phyloP scores from a whole-genome alignment of 1,139 yeast genomes.

The Hyphopichia burtonii region DNA sequence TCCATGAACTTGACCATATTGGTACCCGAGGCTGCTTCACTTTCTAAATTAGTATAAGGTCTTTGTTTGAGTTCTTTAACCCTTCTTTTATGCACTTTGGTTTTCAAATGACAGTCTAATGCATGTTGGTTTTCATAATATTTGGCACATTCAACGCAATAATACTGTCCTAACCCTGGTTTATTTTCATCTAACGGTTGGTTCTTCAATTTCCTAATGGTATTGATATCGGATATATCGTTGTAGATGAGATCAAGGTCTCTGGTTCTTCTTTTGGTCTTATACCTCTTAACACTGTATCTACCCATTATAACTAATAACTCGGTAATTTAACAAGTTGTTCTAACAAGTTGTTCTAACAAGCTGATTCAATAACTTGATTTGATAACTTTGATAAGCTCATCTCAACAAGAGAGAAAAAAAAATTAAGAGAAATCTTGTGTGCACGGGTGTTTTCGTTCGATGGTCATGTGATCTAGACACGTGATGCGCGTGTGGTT shows the following conservation, averaged over 20 bases:
- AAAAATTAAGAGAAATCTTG: not conserved
- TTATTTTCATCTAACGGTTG: slow-evolving; percentile 87
- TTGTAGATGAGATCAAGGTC: slow-evolving; percentile 81
- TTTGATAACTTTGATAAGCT: no score
- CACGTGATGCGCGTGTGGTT: no score
- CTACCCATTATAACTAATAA: slow-evolving; percentile 79
- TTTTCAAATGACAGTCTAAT: slow-evolving; percentile 66
- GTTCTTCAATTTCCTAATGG: slow-evolving; percentile 63
- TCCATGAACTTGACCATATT: slow-evolving; percentile 66
- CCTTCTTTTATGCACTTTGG: slow-evolving; percentile 84
- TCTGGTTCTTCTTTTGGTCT: slow-evolving; percentile 79
- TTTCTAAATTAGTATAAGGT: slow-evolving; percentile 85
- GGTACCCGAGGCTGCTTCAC: slow-evolving; percentile 86
- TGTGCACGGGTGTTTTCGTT: not conserved
- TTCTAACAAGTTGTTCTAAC: no score
- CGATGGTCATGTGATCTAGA: not conserved
- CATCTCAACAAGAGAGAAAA: not conserved
- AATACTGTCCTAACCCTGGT: slow-evolving; percentile 93
- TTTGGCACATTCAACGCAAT: slow-evolving; percentile 92
- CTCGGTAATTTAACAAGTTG: no score
- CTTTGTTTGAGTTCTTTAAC: slow-evolving; percentile 70
- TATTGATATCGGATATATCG: slow-evolving; percentile 66
- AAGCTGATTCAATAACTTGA: no score
- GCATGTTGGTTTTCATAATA: slow-evolving; percentile 81
- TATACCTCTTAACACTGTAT: slow-evolving; percentile 71